Base-by-base conservation (phyloP, 257 asterid species). In the Asclepias syriaca region DNA sequence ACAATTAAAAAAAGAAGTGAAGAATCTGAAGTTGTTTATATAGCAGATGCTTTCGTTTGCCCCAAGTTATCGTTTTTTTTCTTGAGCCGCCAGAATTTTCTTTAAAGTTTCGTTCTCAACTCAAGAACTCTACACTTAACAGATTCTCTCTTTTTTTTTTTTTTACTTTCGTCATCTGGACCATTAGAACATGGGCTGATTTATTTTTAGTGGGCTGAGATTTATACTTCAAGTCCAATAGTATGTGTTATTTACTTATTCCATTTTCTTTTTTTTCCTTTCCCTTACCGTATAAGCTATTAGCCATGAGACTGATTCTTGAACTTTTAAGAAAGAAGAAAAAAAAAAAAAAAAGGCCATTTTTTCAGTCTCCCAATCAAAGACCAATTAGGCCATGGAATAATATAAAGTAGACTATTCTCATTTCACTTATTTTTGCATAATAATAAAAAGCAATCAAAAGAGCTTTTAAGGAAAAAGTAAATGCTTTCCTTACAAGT, bases 1-100 rank as follows among this genome's bases (percentile, higher is more conserved):
- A 57, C 64, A 53, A 1, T 16, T 5, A 16, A 16, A 53, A 9
- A 24, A 61, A 1, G 39, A 37, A 34, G 21, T 5, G 34, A 27
- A 6, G 27, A n/a, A 12, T 16, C n/a, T 1, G 55, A 46, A 66
- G 1, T 5, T 43, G 60, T 50, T 34, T 39, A 7, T 46, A 3
- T 22, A n/a, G 3, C 11, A 37, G 27, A 34, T 22, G 27, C 51
- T 71, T 59, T 69, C 74, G 69, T 75, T 60, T 14, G 64, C 7
- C 74, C 69, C 74, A 75, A 70, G 79, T 69, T 65, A 69, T 49
- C 65, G 54, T 19, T 43, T 16, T 21, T 24, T 40, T 58, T 67
- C 21, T 53, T 46, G 49, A 51, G 79, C 79, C 74, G 74, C 74
- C 71, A 19, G 59, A 50, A 50, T 19, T 29, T 58, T 68, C 69